Conservation (phyloP, 1,284 basidiomycete species). For the Austroboletus novae-zelandiae region DNA sequence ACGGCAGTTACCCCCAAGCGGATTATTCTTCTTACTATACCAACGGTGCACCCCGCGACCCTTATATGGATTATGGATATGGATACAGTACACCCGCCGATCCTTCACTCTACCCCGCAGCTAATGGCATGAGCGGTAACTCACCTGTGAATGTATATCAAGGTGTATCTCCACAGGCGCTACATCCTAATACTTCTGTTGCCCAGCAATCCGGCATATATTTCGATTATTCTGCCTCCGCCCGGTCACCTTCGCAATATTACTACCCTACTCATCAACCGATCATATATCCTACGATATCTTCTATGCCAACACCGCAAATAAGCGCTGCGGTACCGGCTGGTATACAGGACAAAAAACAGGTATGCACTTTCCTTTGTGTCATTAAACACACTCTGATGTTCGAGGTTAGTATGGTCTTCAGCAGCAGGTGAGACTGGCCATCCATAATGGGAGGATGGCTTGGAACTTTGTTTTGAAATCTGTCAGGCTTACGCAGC, state of each 20-base stretch:
- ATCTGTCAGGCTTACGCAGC: slow-evolving; percentile 43
- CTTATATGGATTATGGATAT: slow-evolving; percentile 54
- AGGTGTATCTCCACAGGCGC: slow-evolving; percentile 41
- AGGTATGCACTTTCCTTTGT: slow-evolving; percentile 40
- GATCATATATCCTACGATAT: slow-evolving; percentile 57
- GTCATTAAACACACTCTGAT: slow-evolving; percentile 9
- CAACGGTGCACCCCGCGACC: slow-evolving; percentile 42
- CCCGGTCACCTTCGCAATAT: slow-evolving; percentile 54
- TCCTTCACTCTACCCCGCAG: slow-evolving; percentile 49
- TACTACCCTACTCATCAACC: slow-evolving; percentile 59
- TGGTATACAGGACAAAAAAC: slow-evolving; percentile 57
- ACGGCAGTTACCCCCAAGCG: slow-evolving; percentile 48
- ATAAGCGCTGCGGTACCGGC: slow-evolving; percentile 41
- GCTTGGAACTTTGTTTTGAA: slow-evolving; percentile 40
- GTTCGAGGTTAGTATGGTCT: slow-evolving; percentile 42
- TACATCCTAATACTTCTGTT: slow-evolving; percentile 44
- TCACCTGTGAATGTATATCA: slow-evolving; percentile 50
- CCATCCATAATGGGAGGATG: slow-evolving; percentile 38
- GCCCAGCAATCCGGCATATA: slow-evolving; percentile 54
- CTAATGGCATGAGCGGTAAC: slow-evolving; percentile 39
- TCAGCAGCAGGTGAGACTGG: slow-evolving; percentile 45
- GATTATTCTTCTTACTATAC: slow-evolving; percentile 63
- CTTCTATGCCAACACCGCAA: slow-evolving; percentile 52
- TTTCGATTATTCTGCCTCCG: slow-evolving; percentile 55
- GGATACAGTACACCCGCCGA: slow-evolving; percentile 51